Evolutionary conservation across 306 rosid species (phyloP).

Genomic region (Amphicarpaea edgeworthii): DNA sequence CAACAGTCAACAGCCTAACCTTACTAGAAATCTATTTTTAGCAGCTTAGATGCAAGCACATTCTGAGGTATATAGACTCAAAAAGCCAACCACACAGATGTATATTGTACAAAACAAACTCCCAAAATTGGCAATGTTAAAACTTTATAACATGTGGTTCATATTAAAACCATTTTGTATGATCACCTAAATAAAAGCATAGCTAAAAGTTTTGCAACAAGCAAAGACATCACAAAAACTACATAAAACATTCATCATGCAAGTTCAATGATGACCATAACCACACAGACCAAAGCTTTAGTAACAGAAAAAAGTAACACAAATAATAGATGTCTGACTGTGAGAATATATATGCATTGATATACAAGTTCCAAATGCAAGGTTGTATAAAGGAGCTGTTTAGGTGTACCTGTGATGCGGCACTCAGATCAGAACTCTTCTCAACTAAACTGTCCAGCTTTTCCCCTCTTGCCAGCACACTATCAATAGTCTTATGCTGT

Average conservation of each 20-base stretch:
- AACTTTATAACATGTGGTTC: background rate
- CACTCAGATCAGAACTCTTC: constrained; percentile 99
- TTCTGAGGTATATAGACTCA: constrained; percentile 8
- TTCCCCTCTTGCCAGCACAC: constrained; percentile 98
- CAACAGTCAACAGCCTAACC: background rate
- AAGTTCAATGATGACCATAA: constrained; percentile 5
- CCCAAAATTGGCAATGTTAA: background rate
- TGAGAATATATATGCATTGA: background rate
- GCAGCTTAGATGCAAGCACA: constrained; percentile 3
- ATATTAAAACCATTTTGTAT: background rate
- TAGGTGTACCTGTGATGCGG: constrained; percentile 85
- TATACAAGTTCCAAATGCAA: constrained; percentile 15
- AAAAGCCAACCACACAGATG: constrained; percentile 5
- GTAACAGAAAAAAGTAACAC: background rate
- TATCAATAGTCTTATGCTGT: constrained; percentile 98
- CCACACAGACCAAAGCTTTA: background rate
- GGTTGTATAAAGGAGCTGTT: background rate
- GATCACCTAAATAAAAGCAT: constrained; percentile 12
- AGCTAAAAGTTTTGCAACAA: background rate
- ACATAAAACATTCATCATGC: background rate
- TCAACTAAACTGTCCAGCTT: constrained; percentile 96
- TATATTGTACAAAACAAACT: background rate
- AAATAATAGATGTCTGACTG: constrained; percentile 19
- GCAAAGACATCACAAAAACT: constrained; percentile 18
- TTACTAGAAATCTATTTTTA: background rate